Base-by-base conservation (phyloP, 768 basidiomycete genomes). In the Lentinus tigrinus region DNA sequence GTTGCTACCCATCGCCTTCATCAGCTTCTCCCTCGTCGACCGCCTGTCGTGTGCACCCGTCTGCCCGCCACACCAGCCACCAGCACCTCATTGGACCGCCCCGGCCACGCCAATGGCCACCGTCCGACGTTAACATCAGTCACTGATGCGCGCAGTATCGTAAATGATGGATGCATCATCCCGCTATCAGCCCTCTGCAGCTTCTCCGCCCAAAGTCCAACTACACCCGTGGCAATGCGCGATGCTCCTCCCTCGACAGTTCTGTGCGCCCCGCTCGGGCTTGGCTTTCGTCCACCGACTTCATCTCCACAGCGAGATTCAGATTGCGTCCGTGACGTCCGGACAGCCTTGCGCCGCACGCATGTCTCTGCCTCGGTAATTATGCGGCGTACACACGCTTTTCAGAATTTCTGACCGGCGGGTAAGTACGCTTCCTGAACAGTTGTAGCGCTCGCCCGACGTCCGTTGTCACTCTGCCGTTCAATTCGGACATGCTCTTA, bases 21-120 rank as follows among this genome's bases (percentile, higher is more conserved):
- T 59, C 58, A 59, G 58, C 58, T 59, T 59, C 58, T 59, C 58
- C 52, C 47, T 58, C 57, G 57, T 58, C 52, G 40, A 58, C 48
- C 58, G 47, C 21, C 2, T 24, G 21, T 46, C 43, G 23, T 54
- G 52, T 54, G 52, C 52, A 59, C 52, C 47, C 53, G 46, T 38
- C 40, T 40, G 26, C 28, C 17, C 14, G 28, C 52, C 46, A 24
- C 43, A 39, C 52, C 38, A 17, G 17, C 36, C 28, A 9, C 19
- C 3, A 9, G 19, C 31, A n/a, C 36, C 50, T 31, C 31, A 57
- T 57, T 57, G 56, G 56, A 17, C 43, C 26, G 17, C 23, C 8
- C 17, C 3, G 36, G 17, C 9, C 21, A 44, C 42, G n/a, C 56
- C 56, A 57, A 57, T 57, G n/a, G n/a, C n/a, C n/a, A n/a, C n/a